Evolutionary conservation across 2,329 filamentous ascomycete species (phyloP), one percentile per base, ranked within the genome.

Genomic region (Zelopaecilomyces penicillatus): DNA sequence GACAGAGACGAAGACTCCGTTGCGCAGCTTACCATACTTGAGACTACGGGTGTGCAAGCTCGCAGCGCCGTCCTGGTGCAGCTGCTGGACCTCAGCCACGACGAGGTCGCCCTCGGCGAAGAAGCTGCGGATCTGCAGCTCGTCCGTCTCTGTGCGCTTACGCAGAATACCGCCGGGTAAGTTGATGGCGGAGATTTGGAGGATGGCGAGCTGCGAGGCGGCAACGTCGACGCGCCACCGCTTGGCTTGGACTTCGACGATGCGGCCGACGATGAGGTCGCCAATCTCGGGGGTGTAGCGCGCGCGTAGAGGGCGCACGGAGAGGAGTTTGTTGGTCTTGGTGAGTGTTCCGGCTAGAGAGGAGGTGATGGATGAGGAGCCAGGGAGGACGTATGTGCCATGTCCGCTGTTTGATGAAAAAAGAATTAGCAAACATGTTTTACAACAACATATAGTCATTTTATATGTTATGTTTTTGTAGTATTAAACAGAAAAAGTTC

Each of bases 281-380:
- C 93, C 93, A 49, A 98, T 96, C 65, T 96, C 91, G 30, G 93
- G 93, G 2, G 82, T 88, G 70, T 98, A 98, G 50, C 93, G 85
- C 12, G 93, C 90, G 50, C 90, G 87, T 3, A 98, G 75, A 5
- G 93, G 89, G 2, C 85, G 82, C 46, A 98, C 86, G 2, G 88
- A 95, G 53, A 98, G 82, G 39, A 98, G 82, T 65, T 96, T 97
- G 76, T 98, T 98, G 48, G 91, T 97, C 63, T 90, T 91, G 60
- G 85, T 83, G 32, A 97, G 75, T 5, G 85, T 91, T 57, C 93
- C 93, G 5, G 90, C 90, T 30, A 98, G 85, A 5, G 93, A 95
- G 39, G 88, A 90, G 46, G 85, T 80, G 60, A 98, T 98, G 47
- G 81, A 75, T 4, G 76, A 78, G 42, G 76, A 74, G 39, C 69